Evolutionary conservation across 306 rosid species (phyloP).

Genomic region (Vicia sativa): DNA sequence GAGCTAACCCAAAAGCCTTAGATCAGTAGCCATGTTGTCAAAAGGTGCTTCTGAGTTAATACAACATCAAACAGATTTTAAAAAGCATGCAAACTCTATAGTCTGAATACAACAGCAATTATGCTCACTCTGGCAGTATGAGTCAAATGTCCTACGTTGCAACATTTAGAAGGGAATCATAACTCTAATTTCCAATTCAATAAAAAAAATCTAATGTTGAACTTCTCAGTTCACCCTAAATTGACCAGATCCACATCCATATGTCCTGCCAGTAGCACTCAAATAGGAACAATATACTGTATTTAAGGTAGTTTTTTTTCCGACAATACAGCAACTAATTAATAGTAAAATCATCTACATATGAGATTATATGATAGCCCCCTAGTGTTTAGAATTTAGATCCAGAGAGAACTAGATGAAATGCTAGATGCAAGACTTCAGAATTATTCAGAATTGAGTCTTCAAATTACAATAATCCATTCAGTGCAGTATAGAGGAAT

Average conservation of each 20-base stretch:
- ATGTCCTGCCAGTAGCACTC: background rate
- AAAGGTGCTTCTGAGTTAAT: conserved; percentile 4
- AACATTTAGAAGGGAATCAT: conserved; percentile 23
- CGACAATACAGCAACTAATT: background rate
- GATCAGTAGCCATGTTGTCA: conserved; percentile 1
- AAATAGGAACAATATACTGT: conserved; percentile 1
- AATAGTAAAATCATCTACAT: conserved; percentile 15
- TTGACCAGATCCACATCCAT: conserved; percentile 13
- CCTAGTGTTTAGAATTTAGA: conserved; percentile 14
- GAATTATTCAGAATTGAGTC: conserved; percentile 18
- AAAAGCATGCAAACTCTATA: background rate
- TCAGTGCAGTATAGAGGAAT: background rate
- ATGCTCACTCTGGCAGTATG: conserved; percentile 4
- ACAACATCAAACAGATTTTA: conserved; percentile 10
- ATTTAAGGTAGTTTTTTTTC: background rate
- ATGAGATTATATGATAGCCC: background rate
- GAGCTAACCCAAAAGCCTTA: conserved; percentile 23
- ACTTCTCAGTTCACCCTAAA: conserved; percentile 3
- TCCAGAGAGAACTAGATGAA: background rate
- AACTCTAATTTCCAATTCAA: background rate
- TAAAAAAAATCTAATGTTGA: background rate
- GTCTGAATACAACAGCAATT: conserved; percentile 25
- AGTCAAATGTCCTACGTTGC: background rate
- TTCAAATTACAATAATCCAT: conserved; percentile 16
- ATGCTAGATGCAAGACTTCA: conserved; percentile 1